Base-by-base conservation (phyloP, 257 asterid genomes). In the Capsicum chinense region DNA sequence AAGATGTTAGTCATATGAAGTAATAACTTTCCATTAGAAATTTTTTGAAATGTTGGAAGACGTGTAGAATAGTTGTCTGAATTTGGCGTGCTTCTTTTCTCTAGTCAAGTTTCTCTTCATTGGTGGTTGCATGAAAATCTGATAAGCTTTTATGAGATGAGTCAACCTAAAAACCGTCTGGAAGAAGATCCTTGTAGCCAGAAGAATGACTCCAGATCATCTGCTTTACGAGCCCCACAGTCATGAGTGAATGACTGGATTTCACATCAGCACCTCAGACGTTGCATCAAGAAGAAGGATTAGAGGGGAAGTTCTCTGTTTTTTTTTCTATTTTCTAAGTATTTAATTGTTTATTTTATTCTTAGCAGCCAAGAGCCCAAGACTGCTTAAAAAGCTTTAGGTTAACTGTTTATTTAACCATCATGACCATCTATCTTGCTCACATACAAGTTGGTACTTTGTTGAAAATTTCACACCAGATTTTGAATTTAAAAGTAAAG, bases 381-480 rank as follows among this genome's bases (percentile, higher is more conserved):
- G 82, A 81, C 52, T 81, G 81, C 64, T 42, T 79, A 67, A 50
- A 3, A 57, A 85, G 78, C 81, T 26, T 62, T 86, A 63, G 70
- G 73, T 19, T 86, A 85, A 81, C 89, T 85, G 85, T 78, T 84
- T 52, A 50, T 83, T 59, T 80, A 82, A 84, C 84, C 83, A 76
- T 85, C 70, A 33, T 69, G 62, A 80, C 59, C 60, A 50, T 52
- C 13, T 12, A 52, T 85, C 83, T 78, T 85, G 58, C 80, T 87
- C 69, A 81, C 74, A 50, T 83, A 85, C 58, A 39, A 91, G 80
- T 10, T 50, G 91, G 85, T 91, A 88, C 89, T 84, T 84, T 56
- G 76, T 66, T 82, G 74, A 74, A 39, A 85, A 76, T 82, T 80
- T 84, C 82, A 37, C 76, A 79, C 52, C 69, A 26, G 63, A 14